Percentiles rank a stretch among this genome's conserved stretches.
Conservation (phyloP, 768 basidiomycete species). For the Coprinopsis marcescibilis region DNA sequence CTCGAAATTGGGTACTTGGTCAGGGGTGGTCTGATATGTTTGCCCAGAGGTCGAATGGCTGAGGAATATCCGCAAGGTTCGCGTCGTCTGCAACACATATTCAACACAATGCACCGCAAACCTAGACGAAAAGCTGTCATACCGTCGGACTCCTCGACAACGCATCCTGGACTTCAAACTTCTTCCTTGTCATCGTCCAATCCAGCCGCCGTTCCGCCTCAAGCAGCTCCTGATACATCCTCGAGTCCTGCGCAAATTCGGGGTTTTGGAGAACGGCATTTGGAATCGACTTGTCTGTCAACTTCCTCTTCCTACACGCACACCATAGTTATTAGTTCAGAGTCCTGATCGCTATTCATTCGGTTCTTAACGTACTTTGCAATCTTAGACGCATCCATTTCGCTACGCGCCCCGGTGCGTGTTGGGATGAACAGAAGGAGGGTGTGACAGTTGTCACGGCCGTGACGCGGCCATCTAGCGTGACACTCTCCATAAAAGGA, state of each 20-base stretch:
- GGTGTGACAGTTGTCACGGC: no score
- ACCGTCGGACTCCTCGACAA: constrained; percentile 69
- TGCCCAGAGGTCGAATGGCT: constrained; percentile 86
- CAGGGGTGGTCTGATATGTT: constrained; percentile 68
- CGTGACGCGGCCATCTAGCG: no score
- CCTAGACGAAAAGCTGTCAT: constrained; percentile 14
- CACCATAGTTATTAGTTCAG: constrained; percentile 3
- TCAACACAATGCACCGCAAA: neutral
- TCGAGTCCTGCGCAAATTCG: constrained; percentile 74
- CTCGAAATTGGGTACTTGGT: constrained; percentile 52
- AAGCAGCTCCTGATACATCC: constrained; percentile 80
- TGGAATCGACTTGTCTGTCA: constrained; percentile 75
- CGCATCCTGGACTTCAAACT: constrained; percentile 88
- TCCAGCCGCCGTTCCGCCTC: constrained; percentile 90
- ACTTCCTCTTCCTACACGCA: constrained; percentile 59
- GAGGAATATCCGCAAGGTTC: constrained; percentile 80
- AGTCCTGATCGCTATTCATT: no score
- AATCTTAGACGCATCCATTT: constrained; percentile 34
- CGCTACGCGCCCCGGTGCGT: no score
- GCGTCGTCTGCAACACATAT: constrained; percentile 51
- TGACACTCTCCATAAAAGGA: no score
- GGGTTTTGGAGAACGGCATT: constrained; percentile 69
- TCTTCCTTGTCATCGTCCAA: constrained; percentile 92
- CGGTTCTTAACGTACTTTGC: constrained; percentile 24
- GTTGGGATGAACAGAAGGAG: no score